Percentiles rank a stretch among this genome's conserved stretches.
Evolutionary conservation across 495 filamentous ascomycete species (phyloP).

Genomic region (Podospora pseudoanserina): DNA sequence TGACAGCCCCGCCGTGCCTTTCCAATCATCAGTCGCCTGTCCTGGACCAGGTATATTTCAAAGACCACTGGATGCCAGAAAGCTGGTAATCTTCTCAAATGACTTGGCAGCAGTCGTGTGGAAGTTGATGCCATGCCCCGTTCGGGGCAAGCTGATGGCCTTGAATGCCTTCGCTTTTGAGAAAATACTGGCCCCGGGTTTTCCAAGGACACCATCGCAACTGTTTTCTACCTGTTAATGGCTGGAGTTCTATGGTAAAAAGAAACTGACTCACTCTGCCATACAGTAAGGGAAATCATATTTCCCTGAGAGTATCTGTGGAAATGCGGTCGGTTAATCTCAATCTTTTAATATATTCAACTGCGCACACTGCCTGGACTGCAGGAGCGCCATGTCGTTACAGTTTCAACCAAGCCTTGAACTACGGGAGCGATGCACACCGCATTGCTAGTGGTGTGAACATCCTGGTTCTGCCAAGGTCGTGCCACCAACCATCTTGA

Average conservation of each 20-base stretch:
- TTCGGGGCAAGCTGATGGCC: constrained; percentile 22
- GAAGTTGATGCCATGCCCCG: constrained; percentile 29
- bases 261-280: not conserved
- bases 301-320: not conserved
- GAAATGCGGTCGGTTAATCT: not conserved
- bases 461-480: not conserved
- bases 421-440: not conserved
- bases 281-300: not conserved
- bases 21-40: not conserved
- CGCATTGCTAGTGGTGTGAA: not conserved
- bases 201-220: constrained; percentile 24
- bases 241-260: constrained; percentile 1
- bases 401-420: not conserved
- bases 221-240: constrained; percentile 11
- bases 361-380: constrained; percentile 1
- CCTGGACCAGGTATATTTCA: not conserved
- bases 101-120: constrained; percentile 30
- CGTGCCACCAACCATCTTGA: not conserved
- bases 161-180: constrained; percentile 22
- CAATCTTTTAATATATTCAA: not conserved
- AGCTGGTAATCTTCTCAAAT: constrained; percentile 32
- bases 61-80: constrained; percentile 13
- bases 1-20: not conserved
- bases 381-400: not conserved
- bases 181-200: constrained; percentile 16